Evolutionary conservation across 768 basidiomycete genomes (phyloP).

Genomic region (Leccinellum rugosiceps): DNA sequence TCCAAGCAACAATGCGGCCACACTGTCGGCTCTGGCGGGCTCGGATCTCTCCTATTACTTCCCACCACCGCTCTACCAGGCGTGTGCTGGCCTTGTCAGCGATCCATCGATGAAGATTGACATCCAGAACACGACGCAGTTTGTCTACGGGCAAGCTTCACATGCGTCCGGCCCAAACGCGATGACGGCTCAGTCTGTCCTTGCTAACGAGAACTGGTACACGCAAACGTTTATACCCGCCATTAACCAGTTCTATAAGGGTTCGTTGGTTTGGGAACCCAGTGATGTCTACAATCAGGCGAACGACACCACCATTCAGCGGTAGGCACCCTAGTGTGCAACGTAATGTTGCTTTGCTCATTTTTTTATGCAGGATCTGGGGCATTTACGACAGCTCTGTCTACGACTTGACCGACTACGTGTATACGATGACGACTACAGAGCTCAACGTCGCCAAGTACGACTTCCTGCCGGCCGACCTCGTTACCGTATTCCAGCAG

Average conservation of each 20-base stretch:
- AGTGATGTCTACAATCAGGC: slow-evolving; percentile 38
- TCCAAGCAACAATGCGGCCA: slow-evolving; percentile 45
- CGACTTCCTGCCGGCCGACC: slow-evolving; percentile 47
- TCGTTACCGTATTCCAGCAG: slow-evolving; percentile 55
- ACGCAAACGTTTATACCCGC: slow-evolving; percentile 50
- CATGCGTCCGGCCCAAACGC: slow-evolving; percentile 56
- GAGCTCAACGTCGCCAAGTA: slow-evolving; percentile 42
- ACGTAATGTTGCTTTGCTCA: slow-evolving; percentile 2
- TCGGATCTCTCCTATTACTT: slow-evolving; percentile 62
- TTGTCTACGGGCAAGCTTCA: slow-evolving; percentile 43
- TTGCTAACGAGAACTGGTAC: slow-evolving; percentile 52
- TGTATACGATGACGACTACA: slow-evolving; percentile 51
- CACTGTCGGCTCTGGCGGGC: slow-evolving; percentile 55
- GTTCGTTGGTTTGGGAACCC: slow-evolving; percentile 50
- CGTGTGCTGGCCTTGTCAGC: slow-evolving; percentile 58
- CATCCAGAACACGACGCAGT: slow-evolving; percentile 45
- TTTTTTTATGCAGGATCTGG: slow-evolving; percentile 43
- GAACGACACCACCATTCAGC: slow-evolving; percentile 33
- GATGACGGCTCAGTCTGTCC: slow-evolving; percentile 32
- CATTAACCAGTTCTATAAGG: slow-evolving; percentile 57
- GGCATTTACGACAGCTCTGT: slow-evolving; percentile 54
- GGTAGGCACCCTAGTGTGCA: slow-evolving; percentile 16
- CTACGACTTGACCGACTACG: slow-evolving; percentile 67
- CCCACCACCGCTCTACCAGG: slow-evolving; percentile 54
- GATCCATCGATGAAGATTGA: slow-evolving; percentile 39